Percentiles rank a stretch among this genome's conserved stretches.
Evolutionary conservation across 2,329 filamentous ascomycete genomes (phyloP).

Genomic region (Phyllosticta citrichinensis): DNA sequence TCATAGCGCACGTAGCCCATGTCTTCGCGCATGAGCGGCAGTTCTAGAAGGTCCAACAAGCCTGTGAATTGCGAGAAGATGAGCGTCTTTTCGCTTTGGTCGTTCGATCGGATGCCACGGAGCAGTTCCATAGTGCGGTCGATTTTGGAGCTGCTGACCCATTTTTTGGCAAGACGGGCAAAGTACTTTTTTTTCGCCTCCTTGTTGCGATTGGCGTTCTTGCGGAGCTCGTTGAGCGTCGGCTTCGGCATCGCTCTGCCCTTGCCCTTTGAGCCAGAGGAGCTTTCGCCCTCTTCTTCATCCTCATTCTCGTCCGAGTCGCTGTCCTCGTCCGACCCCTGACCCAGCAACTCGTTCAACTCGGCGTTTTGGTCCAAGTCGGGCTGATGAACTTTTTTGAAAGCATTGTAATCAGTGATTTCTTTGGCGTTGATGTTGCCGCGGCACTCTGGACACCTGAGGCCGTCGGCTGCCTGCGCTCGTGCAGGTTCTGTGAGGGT

Average conservation of each 20-base stretch:
- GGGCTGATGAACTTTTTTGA: conserved; percentile 54
- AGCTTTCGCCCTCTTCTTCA: conserved; percentile 20
- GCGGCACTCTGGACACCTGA: conserved; percentile 70
- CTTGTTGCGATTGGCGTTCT: conserved; percentile 53
- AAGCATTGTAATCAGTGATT: conserved; percentile 63
- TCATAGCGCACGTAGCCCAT: conserved; percentile 62
- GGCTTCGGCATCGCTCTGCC: conserved; percentile 22
- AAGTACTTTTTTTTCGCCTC: conserved; percentile 60
- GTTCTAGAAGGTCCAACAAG: conserved; percentile 65
- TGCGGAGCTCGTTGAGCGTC: conserved; percentile 56
- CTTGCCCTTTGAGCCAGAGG: conserved; percentile 13
- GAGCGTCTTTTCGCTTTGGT: conserved; percentile 61
- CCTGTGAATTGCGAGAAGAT: conserved; percentile 77
- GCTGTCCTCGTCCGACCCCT: conserved; percentile 14
- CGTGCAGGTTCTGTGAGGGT: conserved; percentile 42
- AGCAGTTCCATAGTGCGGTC: conserved; percentile 59
- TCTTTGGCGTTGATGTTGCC: conserved; percentile 54
- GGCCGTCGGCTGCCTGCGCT: conserved; percentile 45
- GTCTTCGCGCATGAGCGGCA: conserved; percentile 52
- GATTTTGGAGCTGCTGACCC: conserved; percentile 66
- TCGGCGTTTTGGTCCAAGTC: conserved; percentile 38
- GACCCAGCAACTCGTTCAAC: conserved; percentile 16
- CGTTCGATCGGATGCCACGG: conserved; percentile 35
- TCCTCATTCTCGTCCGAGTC: conserved; percentile 23
- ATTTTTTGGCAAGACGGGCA: conserved; percentile 55